These are phyloP conservation scores for Sorghum bicolor DNA, from an alignment of 176 grass and related monocot species.

Conservation along the genomic window DNA sequence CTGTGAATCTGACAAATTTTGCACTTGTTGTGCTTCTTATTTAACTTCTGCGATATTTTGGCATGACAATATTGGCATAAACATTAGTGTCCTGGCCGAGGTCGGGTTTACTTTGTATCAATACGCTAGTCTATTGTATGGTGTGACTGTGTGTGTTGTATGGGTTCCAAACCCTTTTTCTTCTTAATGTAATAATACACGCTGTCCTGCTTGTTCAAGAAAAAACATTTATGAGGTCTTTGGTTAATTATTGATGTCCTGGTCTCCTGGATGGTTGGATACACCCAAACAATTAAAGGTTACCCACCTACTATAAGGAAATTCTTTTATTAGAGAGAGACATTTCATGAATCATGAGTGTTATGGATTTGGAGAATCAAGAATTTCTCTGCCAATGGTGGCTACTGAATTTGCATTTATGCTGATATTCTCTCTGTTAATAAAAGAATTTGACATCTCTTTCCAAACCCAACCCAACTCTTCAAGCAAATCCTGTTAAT, in stretches of 20 bases:
- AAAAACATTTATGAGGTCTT: background rate
- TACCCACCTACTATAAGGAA: background rate
- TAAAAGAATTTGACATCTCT: too few species aligned
- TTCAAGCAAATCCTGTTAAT: background rate
- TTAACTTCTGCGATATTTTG: background rate
- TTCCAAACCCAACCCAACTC: background rate
- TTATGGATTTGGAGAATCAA: background rate
- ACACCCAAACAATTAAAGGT: background rate
- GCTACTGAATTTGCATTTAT: background rate
- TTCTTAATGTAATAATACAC: too few species aligned
- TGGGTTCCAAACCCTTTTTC: too few species aligned
- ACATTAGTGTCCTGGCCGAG: background rate
- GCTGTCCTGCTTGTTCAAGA: too few species aligned
- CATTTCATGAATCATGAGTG: background rate
- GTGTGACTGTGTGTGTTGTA: background rate
- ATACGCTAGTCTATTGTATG: background rate
- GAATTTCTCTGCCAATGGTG: background rate
- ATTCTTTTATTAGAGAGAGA: background rate
- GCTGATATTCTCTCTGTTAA: background rate
- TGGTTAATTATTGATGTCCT: background rate
- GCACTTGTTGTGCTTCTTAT: background rate
- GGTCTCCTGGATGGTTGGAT: background rate
- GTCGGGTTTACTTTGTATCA: background rate
- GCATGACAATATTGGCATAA: background rate
- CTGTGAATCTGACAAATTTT: slow-evolving; percentile 10